Evolutionary conservation across 2,329 filamentous ascomycete species (phyloP).

Genomic region (Zopfia rhizophila): DNA sequence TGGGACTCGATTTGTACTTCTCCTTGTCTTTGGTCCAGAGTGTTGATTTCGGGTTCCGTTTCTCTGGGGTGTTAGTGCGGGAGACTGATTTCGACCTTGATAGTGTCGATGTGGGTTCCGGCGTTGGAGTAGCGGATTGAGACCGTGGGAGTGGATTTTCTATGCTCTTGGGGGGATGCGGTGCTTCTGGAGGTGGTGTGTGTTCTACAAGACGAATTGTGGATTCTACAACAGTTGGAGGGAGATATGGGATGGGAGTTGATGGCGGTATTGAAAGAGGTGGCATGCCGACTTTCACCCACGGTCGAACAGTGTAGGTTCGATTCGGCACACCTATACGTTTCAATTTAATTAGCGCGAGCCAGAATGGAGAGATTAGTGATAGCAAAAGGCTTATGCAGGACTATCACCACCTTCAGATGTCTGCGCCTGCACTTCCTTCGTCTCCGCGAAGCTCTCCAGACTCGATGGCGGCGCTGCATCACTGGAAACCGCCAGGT

Average conservation of each 20-base stretch:
- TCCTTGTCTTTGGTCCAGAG: conserved; percentile 21
- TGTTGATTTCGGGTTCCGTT: conserved; percentile 18
- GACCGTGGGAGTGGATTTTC: conserved; percentile 3
- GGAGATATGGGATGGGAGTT: conserved; percentile 24
- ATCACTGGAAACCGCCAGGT: too few relatives aligned
- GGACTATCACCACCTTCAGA: conserved; percentile 48
- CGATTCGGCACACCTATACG: conserved; percentile 31
- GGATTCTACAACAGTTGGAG: conserved; percentile 12
- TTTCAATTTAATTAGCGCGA: conserved; percentile 35
- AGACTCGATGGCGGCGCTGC: conserved; percentile 24
- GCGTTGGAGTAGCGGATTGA: too few relatives aligned
- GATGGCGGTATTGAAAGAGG: too few relatives aligned
- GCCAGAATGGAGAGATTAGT: conserved; percentile 18
- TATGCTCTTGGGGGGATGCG: conserved; percentile 1
- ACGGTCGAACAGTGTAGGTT: conserved; percentile 37
- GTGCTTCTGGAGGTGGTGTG: conserved; percentile 12
- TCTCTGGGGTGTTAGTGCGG: conserved; percentile 12
- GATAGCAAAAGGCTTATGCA: conserved; percentile 38
- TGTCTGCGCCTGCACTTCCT: conserved; percentile 37
- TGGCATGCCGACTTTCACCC: conserved; percentile 40
- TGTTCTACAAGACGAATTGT: conserved; percentile 2
- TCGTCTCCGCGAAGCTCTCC: conserved; percentile 38
- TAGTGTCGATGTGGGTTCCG: neutral
- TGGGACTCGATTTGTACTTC: conserved; percentile 17
- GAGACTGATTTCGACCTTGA: conserved; percentile 8